Evolutionary conservation across 176 grass and related monocot species (phyloP).

Genomic region (Bonia amplexicaulis): DNA sequence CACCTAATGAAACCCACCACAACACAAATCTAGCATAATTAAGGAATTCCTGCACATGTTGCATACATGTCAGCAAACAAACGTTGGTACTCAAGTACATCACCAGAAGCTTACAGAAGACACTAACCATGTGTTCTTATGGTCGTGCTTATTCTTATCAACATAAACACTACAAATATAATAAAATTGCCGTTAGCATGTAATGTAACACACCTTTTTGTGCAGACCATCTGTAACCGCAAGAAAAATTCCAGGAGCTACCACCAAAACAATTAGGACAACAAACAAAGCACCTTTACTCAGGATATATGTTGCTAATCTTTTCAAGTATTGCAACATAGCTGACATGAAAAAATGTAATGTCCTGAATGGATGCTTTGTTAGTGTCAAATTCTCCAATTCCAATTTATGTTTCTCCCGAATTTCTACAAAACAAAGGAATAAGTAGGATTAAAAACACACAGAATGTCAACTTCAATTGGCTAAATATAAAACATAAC

Average conservation of each 20-base stretch:
- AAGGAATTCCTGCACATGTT: slow-evolving; percentile 82
- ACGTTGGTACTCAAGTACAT: slow-evolving; percentile 1
- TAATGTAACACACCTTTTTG: slow-evolving; percentile 56
- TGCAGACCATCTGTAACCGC: slow-evolving; percentile 46
- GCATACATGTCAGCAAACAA: slow-evolving; percentile 36
- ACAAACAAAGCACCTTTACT: slow-evolving; percentile 56
- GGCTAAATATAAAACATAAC: background rate
- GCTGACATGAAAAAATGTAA: slow-evolving; percentile 63
- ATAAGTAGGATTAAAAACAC: background rate
- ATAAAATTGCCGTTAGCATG: background rate
- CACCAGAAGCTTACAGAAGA: slow-evolving; percentile 1
- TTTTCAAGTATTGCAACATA: slow-evolving; percentile 62
- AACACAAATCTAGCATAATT: slow-evolving; percentile 70
- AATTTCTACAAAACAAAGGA: slow-evolving; percentile 62
- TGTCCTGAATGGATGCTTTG: slow-evolving; percentile 82
- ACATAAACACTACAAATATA: background rate
- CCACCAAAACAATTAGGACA: slow-evolving; percentile 49
- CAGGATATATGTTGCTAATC: slow-evolving; percentile 56
- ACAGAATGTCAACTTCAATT: slow-evolving; percentile 1
- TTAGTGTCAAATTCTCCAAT: slow-evolving; percentile 63
- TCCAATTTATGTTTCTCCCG: slow-evolving; percentile 67
- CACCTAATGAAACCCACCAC: slow-evolving; percentile 89
- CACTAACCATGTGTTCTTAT: background rate
- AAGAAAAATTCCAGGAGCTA: slow-evolving; percentile 43
- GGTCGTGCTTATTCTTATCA: slow-evolving; percentile 7